Conservation (phyloP, 169 alveolate species). For the Plasmodium blacklocki region DNA sequence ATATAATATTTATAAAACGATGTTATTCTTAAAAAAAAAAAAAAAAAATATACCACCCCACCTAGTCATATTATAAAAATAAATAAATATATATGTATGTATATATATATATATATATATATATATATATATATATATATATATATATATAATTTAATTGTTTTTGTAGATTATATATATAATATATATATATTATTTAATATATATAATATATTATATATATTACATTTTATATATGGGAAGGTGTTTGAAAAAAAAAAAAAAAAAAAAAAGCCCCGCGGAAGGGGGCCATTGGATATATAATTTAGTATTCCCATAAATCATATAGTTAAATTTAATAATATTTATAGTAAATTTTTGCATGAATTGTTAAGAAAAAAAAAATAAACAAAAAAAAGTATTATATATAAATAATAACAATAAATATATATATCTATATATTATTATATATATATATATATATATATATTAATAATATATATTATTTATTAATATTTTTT, state of each 20-base stretch:
- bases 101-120: not conserved
- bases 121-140: not conserved
- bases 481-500: too few relatives aligned
- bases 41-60: too few relatives aligned
- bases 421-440: too few relatives aligned
- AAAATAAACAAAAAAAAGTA: not conserved
- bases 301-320: constrained; percentile 3
- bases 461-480: too few relatives aligned
- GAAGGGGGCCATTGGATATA: constrained; percentile 42
- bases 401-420: not conserved
- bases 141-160: not conserved
- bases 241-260: not conserved
- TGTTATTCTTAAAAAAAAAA: too few relatives aligned
- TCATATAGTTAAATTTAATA: not conserved
- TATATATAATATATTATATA: not conserved
- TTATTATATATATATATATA: too few relatives aligned
- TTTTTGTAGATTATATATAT: not conserved
- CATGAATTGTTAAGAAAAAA: constrained; percentile 1
- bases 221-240: not conserved
- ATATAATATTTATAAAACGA: too few relatives aligned
- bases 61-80: too few relatives aligned
- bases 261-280: constrained; percentile 49
- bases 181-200: not conserved
- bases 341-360: constrained; percentile 1
- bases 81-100: not conserved